Base-by-base conservation (phyloP, 257 asterid species). In the Solanum appendiculatum region DNA sequence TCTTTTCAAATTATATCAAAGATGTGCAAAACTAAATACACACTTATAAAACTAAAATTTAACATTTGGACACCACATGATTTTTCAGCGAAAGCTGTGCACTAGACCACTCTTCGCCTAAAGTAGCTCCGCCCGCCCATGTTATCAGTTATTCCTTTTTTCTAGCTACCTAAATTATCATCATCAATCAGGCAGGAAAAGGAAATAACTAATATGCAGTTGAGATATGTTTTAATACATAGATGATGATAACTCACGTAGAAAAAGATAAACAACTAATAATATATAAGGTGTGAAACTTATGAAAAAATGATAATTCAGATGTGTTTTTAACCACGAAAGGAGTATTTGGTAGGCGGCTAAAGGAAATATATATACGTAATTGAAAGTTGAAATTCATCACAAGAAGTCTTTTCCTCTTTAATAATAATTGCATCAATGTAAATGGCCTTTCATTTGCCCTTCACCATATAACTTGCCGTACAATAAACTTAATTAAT, bases 371-470 rank as follows among this genome's bases (percentile, higher is more conserved):
- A 74, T 23, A 18, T 7, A 20, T 34, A 70, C 3, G 27, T 34
- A 70, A 14, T 36, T 72, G 48, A 73, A 36, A 36, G 81, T 36
- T 73, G 72, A 31, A 82, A 51, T 31, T 69, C n/a, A 82, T 18
- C 70, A 51, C 46, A 31, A 14, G 11, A 82, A 54, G 77, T 84
- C 27, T 13, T 84, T 60, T 60, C 42, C 58, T 36, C 56, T 20
- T 27, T 8, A 73, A 9, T 37, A 16, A 33, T n/a, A 23, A 60
- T 37, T 60, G 56, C 39, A 58, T 56, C 37, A 34, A 60, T 83
- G 77, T 60, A 66, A 39, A 36, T 83, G 86, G 11, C 58, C 54
- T 37, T 60, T 39, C 60, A 84, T 84, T 84, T 13, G 77, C 25
- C 86, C 77, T 60, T 13, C 36, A 13, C 21, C 37, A 77, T 77